These are phyloP conservation scores for Poa pratensis DNA, from an alignment of 176 grass and related monocot genomes.

Conservation along the genomic window DNA sequence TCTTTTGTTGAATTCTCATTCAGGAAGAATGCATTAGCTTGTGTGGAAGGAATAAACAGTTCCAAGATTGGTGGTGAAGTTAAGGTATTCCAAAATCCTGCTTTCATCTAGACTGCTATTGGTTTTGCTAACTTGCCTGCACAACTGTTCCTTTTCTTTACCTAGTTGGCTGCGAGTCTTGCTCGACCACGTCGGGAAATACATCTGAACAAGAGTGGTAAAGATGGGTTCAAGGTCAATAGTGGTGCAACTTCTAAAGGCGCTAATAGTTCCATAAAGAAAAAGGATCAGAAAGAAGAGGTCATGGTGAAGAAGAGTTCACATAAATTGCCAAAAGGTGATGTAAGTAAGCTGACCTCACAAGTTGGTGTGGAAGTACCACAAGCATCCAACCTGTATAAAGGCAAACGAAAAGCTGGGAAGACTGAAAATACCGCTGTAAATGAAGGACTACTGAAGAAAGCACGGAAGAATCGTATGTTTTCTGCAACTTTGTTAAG, in stretches of 20 bases:
- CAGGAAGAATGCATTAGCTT: slow-evolving; percentile 71
- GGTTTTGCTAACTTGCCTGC: slow-evolving; percentile 36
- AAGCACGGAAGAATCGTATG: slow-evolving; percentile 46
- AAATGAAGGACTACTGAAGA: slow-evolving; percentile 51
- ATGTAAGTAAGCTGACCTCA: slow-evolving; percentile 27
- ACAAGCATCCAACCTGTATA: slow-evolving; percentile 37
- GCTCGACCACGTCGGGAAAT: slow-evolving; percentile 49
- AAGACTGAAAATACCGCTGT: slow-evolving; percentile 35
- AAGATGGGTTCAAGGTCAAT: slow-evolving; percentile 48
- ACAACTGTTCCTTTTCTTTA: slow-evolving; percentile 21
- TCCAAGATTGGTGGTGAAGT: slow-evolving; percentile 53
- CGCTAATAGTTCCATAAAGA: slow-evolving; percentile 42
- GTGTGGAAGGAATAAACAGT: slow-evolving; percentile 78
- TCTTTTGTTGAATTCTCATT: slow-evolving; percentile 86
- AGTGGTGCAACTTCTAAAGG: slow-evolving; percentile 28
- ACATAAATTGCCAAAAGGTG: slow-evolving; percentile 41
- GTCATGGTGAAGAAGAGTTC: slow-evolving; percentile 38
- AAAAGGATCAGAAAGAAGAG: slow-evolving; percentile 38
- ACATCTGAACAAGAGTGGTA: slow-evolving; percentile 37
- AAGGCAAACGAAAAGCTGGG: slow-evolving; percentile 48
- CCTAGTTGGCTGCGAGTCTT: slow-evolving; percentile 61
- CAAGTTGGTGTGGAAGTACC: slow-evolving; percentile 35
- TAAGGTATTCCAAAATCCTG: slow-evolving; percentile 58
- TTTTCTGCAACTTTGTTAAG: slow-evolving; percentile 17
- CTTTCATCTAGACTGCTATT: slow-evolving; percentile 25